Percentiles rank a stretch among this genome's conserved stretches.
These are phyloP conservation scores for Yamagishiella unicocca DNA, from an alignment of 139 green algal genomes.

Conservation along the genomic window DNA sequence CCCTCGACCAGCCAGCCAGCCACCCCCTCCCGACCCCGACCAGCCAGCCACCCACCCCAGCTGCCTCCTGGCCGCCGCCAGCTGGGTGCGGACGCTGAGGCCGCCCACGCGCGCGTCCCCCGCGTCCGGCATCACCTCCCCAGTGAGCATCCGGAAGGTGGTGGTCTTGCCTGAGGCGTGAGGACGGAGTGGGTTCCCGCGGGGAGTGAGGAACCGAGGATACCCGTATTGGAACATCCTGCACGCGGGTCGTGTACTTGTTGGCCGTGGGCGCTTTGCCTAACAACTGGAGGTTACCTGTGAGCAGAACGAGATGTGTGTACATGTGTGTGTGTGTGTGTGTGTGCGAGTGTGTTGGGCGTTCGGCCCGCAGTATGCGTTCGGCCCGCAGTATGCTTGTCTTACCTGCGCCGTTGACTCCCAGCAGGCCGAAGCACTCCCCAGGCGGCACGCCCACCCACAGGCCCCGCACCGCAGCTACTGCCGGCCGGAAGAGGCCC, in stretches of 20 bases:
- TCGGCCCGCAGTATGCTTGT: too few species aligned
- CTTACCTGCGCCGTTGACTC: conserved; percentile 68
- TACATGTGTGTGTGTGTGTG: too few species aligned
- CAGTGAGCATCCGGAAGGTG: conserved; percentile 81
- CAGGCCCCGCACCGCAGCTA: conserved; percentile 71
- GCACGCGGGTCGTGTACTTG: too few species aligned
- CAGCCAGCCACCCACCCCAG: conserved; percentile 58
- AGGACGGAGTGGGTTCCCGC: not conserved
- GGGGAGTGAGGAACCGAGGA: too few species aligned
- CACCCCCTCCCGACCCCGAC: not conserved
- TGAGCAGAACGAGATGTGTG: too few species aligned
- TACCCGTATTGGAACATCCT: too few species aligned
- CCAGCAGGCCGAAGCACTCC: conserved; percentile 89
- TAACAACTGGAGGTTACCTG: too few species aligned
- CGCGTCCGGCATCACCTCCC: conserved; percentile 67
- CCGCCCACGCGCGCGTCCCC: conserved; percentile 75
- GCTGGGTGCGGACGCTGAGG: conserved; percentile 58
- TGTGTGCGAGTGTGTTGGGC: too few species aligned
- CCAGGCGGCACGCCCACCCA: conserved; percentile 72
- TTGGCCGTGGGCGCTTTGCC: too few species aligned
- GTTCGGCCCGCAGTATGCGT: too few species aligned
- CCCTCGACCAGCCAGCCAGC: too few species aligned
- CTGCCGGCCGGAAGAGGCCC: conserved; percentile 43
- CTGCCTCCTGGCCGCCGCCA: conserved; percentile 58
- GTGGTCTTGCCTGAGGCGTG: conserved; percentile 88